Evolutionary conservation across 805 yeast species (phyloP), one percentile per base, ranked within the genome.

Genomic region (Ogataea trehaloabstinens): DNA sequence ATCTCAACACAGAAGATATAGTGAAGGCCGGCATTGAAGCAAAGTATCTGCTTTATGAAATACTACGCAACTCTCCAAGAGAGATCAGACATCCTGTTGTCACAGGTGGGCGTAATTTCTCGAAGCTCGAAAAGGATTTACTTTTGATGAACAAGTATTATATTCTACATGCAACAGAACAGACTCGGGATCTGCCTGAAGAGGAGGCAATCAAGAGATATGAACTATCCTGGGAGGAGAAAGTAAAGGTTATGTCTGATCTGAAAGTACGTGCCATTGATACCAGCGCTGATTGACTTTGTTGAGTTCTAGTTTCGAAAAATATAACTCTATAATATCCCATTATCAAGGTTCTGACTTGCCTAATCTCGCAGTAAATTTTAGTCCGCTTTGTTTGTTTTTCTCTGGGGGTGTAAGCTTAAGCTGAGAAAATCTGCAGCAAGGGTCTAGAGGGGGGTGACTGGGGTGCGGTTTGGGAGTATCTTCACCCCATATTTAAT

Each of bases 1-100:
- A 29, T 6, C 20, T 40, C n/a, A 27, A 29, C 22, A 32, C 37
- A 4, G 37, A 35, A 19, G 44, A 40, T 24, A 19, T 40, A n/a
- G n/a, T 40, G 4, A 31, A 29, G 7, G 34, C 44, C 6, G 37
- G 35, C 8, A 11, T 33, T 18, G 34, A 28, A 4, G 40, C 20
- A 15, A 40, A 32, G 17, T 36, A 28, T 24, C 19, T 40, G 10
- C 36, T 40, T 20, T 33, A 7, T 24, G 40, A 40, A 15, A 17
- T 40, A n/a, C 7, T 40, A 13, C 30, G 16, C 6, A n/a, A 31
- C 12, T 24, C 21, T 4, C 37, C 39, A 13, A 19, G 17, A 18
- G 33, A 17, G 20, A 18, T 19, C 12, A 11, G 22, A 13, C 22
- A 18, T 18, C 33, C 33, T 7, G 16, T 12, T 3, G 5, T 28